Evolutionary conservation across 345 rosid species (phyloP).

Genomic region (Eucalyptus regnans): DNA sequence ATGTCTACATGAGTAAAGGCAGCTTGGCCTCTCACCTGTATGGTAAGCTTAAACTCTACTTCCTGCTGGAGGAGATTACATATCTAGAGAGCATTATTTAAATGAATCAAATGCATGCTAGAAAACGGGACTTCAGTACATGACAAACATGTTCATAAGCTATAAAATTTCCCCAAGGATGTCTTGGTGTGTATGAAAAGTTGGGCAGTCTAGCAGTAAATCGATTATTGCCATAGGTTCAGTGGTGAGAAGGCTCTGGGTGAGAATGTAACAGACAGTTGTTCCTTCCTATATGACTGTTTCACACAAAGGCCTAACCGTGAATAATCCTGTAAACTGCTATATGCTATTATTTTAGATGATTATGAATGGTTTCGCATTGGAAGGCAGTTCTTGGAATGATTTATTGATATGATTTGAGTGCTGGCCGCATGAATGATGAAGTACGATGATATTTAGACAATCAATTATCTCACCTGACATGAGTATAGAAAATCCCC

Average conservation of each 20-base stretch:
- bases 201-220: neutral
- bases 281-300: neutral
- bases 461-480: neutral
- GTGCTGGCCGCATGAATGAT: neutral
- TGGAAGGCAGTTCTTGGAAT: neutral
- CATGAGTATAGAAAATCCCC: neutral
- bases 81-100: neutral
- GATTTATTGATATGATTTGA: neutral
- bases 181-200: neutral
- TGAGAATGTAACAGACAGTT: neutral
- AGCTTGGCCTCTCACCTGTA: constrained; percentile 93
- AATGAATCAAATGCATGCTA: neutral
- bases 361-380: neutral
- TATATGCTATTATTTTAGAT: neutral
- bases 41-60: constrained; percentile 37
- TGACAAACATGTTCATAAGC: neutral
- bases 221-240: neutral
- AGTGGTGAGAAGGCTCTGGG: neutral
- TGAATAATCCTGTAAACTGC: neutral
- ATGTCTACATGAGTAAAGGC: constrained; percentile 97
- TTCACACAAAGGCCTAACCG: neutral
- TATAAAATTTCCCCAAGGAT: neutral
- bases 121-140: neutral
- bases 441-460: neutral
- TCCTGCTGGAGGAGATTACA: neutral